phyloP scores from a whole-genome alignment of 768 basidiomycete species.

The Suillus discolor region DNA sequence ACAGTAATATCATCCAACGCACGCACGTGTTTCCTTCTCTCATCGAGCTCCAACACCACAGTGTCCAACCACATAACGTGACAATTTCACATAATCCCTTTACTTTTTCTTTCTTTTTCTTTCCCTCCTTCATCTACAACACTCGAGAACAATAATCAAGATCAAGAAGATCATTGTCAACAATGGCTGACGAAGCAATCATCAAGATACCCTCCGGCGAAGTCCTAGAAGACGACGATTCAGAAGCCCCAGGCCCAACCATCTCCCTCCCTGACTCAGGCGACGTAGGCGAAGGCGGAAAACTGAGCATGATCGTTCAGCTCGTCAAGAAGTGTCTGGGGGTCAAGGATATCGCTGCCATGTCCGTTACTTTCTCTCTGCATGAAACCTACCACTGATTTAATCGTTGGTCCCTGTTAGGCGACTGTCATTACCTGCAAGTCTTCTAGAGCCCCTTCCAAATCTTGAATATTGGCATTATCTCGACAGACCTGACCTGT shows the following conservation, averaged over 20 bases:
- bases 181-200: slow-evolving; percentile 24
- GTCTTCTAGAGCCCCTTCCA: slow-evolving; percentile 89
- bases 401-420: slow-evolving; percentile 39
- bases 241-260: slow-evolving; percentile 52
- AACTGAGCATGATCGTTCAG: slow-evolving; percentile 91
- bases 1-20: neutral
- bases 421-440: slow-evolving; percentile 91
- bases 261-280: slow-evolving; percentile 71
- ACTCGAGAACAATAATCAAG: neutral
- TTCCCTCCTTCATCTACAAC: neutral
- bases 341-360: slow-evolving; percentile 92
- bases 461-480: slow-evolving; percentile 98
- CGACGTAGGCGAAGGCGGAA: slow-evolving; percentile 84
- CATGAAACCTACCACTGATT: slow-evolving; percentile 8
- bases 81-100: neutral
- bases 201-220: slow-evolving; percentile 11
- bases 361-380: slow-evolving; percentile 52
- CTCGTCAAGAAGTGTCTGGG: slow-evolving; percentile 90
- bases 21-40: slow-evolving; percentile 5
- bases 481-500: slow-evolving; percentile 87
- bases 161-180: neutral
- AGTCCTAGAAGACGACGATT: slow-evolving; percentile 45
- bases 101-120: slow-evolving; percentile 9
- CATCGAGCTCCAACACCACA: neutral
- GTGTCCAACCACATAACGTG: neutral